phyloP scores from a whole-genome alignment of 371 early-diverging fungal genomes.

The Blastocladiella emersonii region DNA sequence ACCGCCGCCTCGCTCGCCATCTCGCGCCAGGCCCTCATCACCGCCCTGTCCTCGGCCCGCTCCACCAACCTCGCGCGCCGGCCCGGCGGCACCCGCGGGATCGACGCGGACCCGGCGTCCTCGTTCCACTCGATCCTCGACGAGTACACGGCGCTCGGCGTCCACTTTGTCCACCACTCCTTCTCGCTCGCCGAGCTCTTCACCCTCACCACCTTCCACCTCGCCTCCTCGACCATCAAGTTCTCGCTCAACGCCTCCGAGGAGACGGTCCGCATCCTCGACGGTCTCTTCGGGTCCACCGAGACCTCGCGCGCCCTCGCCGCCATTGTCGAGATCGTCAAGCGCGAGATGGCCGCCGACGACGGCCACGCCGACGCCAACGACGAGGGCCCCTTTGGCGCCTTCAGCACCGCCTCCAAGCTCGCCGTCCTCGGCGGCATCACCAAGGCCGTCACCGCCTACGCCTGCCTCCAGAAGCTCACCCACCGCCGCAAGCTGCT shows the following conservation, averaged over 20 bases:
- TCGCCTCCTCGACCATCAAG: slow-evolving; percentile 53
- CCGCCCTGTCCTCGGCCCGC: slow-evolving; percentile 41
- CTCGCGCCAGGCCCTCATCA: slow-evolving; percentile 34
- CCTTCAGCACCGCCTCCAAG: slow-evolving; percentile 28
- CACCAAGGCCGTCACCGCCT: slow-evolving; percentile 68
- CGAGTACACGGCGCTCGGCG: slow-evolving; percentile 49
- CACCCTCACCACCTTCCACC: slow-evolving; percentile 58
- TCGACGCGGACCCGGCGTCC: background rate
- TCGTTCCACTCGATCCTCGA: slow-evolving; percentile 25
- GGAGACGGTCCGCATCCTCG: slow-evolving; percentile 75
- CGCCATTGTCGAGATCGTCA: slow-evolving; percentile 59
- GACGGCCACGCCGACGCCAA: slow-evolving; percentile 41
- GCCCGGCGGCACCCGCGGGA: slow-evolving; percentile 2
- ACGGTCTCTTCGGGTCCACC: slow-evolving; percentile 80
- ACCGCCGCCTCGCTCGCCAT: slow-evolving; percentile 41
- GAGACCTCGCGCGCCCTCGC: slow-evolving; percentile 78
- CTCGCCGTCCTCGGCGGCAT: slow-evolving; percentile 53
- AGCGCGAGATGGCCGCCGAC: slow-evolving; percentile 52
- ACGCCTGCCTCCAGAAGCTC: slow-evolving; percentile 67
- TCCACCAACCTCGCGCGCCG: slow-evolving; percentile 13
- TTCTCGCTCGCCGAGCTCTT: slow-evolving; percentile 69
- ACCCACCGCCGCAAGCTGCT: slow-evolving; percentile 40
- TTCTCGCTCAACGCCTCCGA: slow-evolving; percentile 65
- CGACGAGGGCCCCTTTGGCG: background rate
- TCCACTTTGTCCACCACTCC: slow-evolving; percentile 51